Evolutionary conservation across 495 filamentous ascomycete genomes (phyloP).

Genomic region (Penicillium desertorum): DNA sequence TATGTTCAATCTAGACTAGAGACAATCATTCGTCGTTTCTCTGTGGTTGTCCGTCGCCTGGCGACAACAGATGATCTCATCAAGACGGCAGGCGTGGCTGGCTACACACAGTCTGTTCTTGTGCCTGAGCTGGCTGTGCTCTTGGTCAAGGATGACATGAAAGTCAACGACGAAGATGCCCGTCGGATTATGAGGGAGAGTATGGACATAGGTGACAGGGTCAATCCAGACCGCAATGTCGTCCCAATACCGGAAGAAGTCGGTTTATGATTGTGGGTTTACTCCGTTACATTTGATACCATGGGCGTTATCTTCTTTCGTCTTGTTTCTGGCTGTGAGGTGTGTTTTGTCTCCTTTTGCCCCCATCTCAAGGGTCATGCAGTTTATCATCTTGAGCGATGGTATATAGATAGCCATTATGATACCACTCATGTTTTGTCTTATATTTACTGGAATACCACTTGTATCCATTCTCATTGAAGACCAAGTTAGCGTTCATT

Average conservation of each 20-base stretch:
- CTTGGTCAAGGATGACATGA: conserved; percentile 86
- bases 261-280: not conserved
- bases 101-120: conserved; percentile 80
- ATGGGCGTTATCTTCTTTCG: not conserved
- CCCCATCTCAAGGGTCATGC: not conserved
- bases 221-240: conserved; percentile 63
- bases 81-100: conserved; percentile 64
- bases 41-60: conserved; percentile 59
- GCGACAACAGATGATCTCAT: conserved; percentile 67
- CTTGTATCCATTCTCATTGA: not conserved
- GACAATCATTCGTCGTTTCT: conserved; percentile 62
- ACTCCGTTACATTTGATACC: not conserved
- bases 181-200: conserved; percentile 71
- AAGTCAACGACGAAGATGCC: conserved; percentile 61
- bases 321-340: not conserved
- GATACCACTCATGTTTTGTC: conserved; percentile 5
- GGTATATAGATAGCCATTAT: conserved; percentile 7
- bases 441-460: not conserved
- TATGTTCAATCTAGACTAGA: conserved; percentile 48
- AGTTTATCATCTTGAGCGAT: not conserved
- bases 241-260: conserved; percentile 42
- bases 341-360: not conserved
- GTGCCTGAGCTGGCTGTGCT: conserved; percentile 78
- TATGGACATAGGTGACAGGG: conserved; percentile 68
- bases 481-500: not conserved